Percentiles rank a stretch among this genome's conserved stretches.
Evolutionary conservation across 2,329 filamentous ascomycete genomes (phyloP).

Genomic region (Metarhizium humberi): DNA sequence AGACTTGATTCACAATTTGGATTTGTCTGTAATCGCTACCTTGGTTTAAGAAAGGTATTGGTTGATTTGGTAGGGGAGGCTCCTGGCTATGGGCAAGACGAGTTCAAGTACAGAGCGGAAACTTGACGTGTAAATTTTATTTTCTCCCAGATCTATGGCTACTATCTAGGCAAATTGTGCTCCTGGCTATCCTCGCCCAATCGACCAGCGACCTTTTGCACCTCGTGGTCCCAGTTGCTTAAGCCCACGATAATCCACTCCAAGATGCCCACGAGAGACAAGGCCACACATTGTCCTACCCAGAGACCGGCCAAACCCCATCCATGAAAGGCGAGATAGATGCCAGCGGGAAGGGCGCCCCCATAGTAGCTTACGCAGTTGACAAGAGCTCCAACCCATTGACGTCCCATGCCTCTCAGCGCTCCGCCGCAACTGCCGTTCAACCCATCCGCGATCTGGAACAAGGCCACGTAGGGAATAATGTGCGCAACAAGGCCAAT

Average conservation of each 20-base stretch:
- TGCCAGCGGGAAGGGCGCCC: constrained; percentile 70
- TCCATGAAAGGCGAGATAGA: constrained; percentile 77
- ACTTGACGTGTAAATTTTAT: neutral
- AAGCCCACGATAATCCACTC: constrained; percentile 49
- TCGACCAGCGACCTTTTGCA: constrained; percentile 15
- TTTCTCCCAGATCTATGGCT: neutral
- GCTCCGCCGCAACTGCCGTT: constrained; percentile 79
- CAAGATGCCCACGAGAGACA: constrained; percentile 68
- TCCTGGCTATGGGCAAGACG: neutral
- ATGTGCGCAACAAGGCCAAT: constrained; percentile 65
- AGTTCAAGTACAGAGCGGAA: neutral
- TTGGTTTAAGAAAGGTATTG: too few species aligned
- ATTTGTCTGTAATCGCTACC: too few species aligned
- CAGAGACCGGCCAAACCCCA: constrained; percentile 76
- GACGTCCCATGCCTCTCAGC: constrained; percentile 73
- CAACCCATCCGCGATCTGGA: constrained; percentile 82
- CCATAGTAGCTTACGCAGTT: constrained; percentile 80
- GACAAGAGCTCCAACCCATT: constrained; percentile 75
- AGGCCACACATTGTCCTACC: constrained; percentile 72
- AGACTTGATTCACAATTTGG: too few species aligned
- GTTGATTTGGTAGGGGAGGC: too few species aligned
- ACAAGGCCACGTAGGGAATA: constrained; percentile 78
- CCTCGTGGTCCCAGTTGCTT: constrained; percentile 58
- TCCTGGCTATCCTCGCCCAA: constrained; percentile 7
- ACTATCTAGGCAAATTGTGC: neutral